Evolutionary conservation across 805 yeast genomes (phyloP).

Genomic region (Candida sanyiensis): DNA sequence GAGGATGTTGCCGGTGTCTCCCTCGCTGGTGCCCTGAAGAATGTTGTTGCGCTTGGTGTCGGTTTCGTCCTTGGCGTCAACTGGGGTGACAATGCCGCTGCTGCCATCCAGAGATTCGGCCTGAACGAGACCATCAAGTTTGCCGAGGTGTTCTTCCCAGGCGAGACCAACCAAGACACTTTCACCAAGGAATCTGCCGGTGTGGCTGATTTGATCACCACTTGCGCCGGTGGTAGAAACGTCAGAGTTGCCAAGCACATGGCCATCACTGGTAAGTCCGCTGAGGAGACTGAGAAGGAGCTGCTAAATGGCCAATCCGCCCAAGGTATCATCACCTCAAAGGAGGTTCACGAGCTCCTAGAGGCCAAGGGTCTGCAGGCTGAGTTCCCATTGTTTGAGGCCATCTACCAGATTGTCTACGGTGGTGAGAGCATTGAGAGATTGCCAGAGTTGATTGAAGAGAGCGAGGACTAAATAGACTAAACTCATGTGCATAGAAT

Average conservation of each 20-base stretch:
- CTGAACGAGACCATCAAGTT: conserved; percentile 84
- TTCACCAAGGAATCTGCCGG: conserved; percentile 95
- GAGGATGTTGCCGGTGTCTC: conserved; percentile 95
- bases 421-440: conserved; percentile 68
- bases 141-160: conserved; percentile 74
- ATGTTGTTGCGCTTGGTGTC: conserved; percentile 92
- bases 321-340: conserved; percentile 88
- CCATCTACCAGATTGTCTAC: conserved; percentile 77
- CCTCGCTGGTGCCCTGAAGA: conserved; percentile 94
- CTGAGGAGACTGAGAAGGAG: conserved; percentile 77
- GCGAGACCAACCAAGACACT: conserved; percentile 43
- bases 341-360: conserved; percentile 75
- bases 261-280: conserved; percentile 73
- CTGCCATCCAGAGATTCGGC: conserved; percentile 97
- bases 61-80: conserved; percentile 97
- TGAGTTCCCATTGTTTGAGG: conserved; percentile 68
- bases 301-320: conserved; percentile 93
- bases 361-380: conserved; percentile 25
- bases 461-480: not conserved
- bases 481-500: conserved; percentile 1
- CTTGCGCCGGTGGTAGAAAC: conserved; percentile 97
- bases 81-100: conserved; percentile 98
- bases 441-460: conserved; percentile 65
- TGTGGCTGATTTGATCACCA: conserved; percentile 96
- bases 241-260: conserved; percentile 83